Conservation (phyloP, 495 filamentous ascomycete genomes). For the Ramalina intermedia region DNA sequence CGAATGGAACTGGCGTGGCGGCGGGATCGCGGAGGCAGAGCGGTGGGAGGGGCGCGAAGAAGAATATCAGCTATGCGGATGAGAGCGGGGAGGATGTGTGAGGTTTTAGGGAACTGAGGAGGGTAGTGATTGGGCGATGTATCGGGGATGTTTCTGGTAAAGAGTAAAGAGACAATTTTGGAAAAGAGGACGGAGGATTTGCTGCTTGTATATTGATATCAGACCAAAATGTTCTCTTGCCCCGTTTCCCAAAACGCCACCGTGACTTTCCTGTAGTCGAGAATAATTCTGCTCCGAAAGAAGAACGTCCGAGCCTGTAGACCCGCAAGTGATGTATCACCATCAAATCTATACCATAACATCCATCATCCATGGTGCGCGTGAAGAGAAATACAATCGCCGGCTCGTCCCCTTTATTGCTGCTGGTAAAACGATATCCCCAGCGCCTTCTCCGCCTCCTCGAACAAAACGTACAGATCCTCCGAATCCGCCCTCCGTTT, state of each 20-base stretch:
- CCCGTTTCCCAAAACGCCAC: no score
- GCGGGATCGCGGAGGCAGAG: conserved; percentile 9
- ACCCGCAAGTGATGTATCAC: no score
- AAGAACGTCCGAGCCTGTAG: no score
- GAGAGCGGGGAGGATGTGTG: conserved; percentile 16
- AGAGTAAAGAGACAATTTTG: no score
- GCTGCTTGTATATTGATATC: no score
- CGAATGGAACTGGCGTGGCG: not conserved
- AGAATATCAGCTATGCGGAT: conserved; percentile 35
- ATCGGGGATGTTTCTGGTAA: no score
- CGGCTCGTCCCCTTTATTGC: not conserved
- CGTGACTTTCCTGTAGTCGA: no score
- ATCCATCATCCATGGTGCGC: no score
- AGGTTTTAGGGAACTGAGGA: not conserved
- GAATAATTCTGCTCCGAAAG: no score
- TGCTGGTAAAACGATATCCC: not conserved
- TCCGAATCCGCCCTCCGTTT: not conserved
- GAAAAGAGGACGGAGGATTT: no score
- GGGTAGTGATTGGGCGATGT: not conserved
- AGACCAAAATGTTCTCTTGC: no score
- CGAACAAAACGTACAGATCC: not conserved
- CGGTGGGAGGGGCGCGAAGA: conserved; percentile 13
- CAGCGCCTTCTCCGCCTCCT: not conserved
- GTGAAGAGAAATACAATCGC: not conserved
- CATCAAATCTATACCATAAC: no score